Evolutionary conservation across 257 asterid species (phyloP), one percentile per base, ranked within the genome.

Genomic region (Solanum tarapatanum): DNA sequence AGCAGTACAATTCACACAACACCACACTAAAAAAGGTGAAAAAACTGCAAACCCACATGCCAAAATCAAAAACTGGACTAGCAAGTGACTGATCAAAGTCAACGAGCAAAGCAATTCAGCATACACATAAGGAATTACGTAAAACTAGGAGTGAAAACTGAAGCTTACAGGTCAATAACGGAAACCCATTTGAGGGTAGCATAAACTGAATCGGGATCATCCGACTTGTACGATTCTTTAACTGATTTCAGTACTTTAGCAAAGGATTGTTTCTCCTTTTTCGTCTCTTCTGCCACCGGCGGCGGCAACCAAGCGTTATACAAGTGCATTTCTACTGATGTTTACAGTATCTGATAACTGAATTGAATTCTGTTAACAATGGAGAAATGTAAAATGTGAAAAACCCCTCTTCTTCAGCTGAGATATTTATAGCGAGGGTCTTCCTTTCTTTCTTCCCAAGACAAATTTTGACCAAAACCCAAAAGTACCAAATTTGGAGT

Each of bases 281-380:
- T 91, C 87, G 98, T 88, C 88, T 92, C 94, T 97, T 96, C 99
- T 88, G 98, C 98, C 93, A 97, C 97, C 60, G 99, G 98, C 87
- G 99, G 98, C 83, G 99, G 99, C 89, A 97, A 84, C 98, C 98
- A 97, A 24, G 98, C 97, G 94, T 97, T 97, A 66, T 97, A 93
- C 93, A 97, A 91, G 92, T 97, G 99, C 99, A 97, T 97, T 79
- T 80, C 41, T 48, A 19, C 66, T 55, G 66, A 55, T 55, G 23
- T 55, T 55, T 55, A 55, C 66, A 55, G 66, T 55, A 16, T 7
- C 28, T 45, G 66, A 79, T 8, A 24, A 79, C 16, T n/a, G 60
- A 77, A 77, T 13, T 26, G 37, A 43, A 79, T 79, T 28, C 13
- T 79, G 16, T 14, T 14, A 26, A 24, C 66, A 26, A 79, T 43